These are phyloP conservation scores for Eudorina sp. DNA, from an alignment of 139 green algal species.

Conservation along the genomic window DNA sequence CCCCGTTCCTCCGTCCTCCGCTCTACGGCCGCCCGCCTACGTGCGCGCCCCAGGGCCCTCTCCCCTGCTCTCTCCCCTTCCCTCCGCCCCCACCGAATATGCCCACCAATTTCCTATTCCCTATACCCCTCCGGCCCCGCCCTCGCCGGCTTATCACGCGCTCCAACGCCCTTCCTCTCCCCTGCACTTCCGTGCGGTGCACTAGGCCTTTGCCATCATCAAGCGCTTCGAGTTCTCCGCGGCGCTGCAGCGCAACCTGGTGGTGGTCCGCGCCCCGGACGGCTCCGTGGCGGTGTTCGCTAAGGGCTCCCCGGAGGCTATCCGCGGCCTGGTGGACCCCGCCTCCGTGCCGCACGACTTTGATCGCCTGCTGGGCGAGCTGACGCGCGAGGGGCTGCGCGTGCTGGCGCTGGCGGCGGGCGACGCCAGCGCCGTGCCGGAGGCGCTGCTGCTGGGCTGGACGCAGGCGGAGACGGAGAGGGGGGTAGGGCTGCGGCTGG, in stretches of 20 bases:
- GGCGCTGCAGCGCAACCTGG: slow-evolving; percentile 74
- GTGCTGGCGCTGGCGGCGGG: slow-evolving; percentile 67
- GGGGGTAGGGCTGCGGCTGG: slow-evolving; percentile 49
- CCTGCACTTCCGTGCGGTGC: not conserved
- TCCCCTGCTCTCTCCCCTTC: no score
- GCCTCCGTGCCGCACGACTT: slow-evolving; percentile 70
- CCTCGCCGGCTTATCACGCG: no score
- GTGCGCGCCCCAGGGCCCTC: no score
- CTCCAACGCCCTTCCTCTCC: not conserved
- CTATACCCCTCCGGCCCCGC: no score
- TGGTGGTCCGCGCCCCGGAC: slow-evolving; percentile 68
- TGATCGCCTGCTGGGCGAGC: slow-evolving; percentile 67
- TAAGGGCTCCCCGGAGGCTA: slow-evolving; percentile 78
- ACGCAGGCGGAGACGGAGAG: slow-evolving; percentile 56
- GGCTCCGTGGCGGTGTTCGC: slow-evolving; percentile 45
- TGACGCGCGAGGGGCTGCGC: slow-evolving; percentile 74
- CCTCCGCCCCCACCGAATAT: no score
- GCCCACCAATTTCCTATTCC: no score
- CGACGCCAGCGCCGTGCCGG: slow-evolving; percentile 27
- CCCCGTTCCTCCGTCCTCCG: no score
- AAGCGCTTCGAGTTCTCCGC: slow-evolving; percentile 78
- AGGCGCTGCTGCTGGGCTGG: slow-evolving; percentile 18
- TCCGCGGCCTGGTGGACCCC: slow-evolving; percentile 59
- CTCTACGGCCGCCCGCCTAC: no score
- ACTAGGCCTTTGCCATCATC: slow-evolving; percentile 63